phyloP scores from a whole-genome alignment of 2,329 filamentous ascomycete species.

The Penicillium sclerotigenum region DNA sequence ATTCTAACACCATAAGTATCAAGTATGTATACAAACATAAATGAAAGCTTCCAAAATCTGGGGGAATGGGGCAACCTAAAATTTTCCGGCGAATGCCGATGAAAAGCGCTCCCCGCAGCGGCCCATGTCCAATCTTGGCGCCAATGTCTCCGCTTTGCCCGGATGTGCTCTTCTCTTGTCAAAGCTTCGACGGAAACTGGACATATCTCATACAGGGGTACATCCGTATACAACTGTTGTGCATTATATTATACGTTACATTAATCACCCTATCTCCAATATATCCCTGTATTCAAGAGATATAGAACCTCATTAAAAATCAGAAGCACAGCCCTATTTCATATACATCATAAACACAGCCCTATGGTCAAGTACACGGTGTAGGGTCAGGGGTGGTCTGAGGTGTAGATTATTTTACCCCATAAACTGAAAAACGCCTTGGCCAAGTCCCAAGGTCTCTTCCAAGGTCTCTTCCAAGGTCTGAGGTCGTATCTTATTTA shows the following conservation, averaged over 20 bases:
- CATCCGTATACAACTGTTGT: background rate
- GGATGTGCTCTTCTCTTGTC: background rate
- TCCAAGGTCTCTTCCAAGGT: background rate
- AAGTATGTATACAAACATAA: too few species aligned
- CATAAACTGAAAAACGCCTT: background rate
- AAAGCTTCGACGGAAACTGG: background rate
- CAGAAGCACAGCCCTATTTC: background rate
- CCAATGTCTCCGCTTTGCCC: conserved; percentile 3
- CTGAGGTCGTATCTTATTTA: background rate
- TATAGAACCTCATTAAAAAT: background rate
- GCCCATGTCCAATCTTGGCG: background rate
- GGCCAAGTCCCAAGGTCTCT: background rate
- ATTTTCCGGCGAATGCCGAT: background rate
- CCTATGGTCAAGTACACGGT: too few species aligned
- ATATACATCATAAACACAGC: background rate
- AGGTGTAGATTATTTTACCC: background rate
- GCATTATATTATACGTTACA: too few species aligned
- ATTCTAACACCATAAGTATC: background rate
- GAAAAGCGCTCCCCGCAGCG: background rate
- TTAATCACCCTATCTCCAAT: too few species aligned
- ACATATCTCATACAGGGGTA: background rate
- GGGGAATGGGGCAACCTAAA: background rate
- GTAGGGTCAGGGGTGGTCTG: too few species aligned
- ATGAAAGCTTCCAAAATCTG: background rate
- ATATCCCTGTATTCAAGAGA: background rate